Conservation (phyloP, 805 yeast genomes). For the Yarrowia osloensis region DNA sequence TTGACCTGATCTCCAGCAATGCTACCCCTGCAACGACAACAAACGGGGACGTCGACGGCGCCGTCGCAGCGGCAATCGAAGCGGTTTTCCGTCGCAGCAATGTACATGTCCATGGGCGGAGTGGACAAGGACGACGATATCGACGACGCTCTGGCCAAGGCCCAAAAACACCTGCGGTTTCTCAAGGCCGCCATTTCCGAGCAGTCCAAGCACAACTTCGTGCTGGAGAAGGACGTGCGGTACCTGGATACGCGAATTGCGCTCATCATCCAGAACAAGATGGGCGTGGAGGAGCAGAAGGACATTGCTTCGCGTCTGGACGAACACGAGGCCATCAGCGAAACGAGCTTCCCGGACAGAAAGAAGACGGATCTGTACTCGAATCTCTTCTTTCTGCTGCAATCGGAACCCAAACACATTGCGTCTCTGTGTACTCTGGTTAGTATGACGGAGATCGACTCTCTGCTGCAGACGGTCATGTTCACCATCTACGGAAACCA, state of each 20-base stretch:
- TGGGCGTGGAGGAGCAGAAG: slow-evolving; percentile 44
- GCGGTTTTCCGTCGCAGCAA: slow-evolving; percentile 43
- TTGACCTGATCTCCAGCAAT: background rate
- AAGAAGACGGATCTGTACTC: slow-evolving; percentile 42
- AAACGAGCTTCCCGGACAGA: slow-evolving; percentile 39
- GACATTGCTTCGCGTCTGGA: slow-evolving; percentile 43
- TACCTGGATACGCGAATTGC: slow-evolving; percentile 46
- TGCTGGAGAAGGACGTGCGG: slow-evolving; percentile 45
- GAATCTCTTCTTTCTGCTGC: slow-evolving; percentile 44
- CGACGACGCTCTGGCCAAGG: slow-evolving; percentile 42
- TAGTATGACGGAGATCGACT: slow-evolving; percentile 44
- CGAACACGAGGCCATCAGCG: slow-evolving; percentile 32
- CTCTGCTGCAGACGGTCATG: slow-evolving; percentile 46
- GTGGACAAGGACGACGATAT: slow-evolving; percentile 43
- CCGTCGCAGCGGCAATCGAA: slow-evolving; percentile 38
- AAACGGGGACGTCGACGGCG: slow-evolving; percentile 24
- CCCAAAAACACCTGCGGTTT: slow-evolving; percentile 41
- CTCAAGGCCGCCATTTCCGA: slow-evolving; percentile 44
- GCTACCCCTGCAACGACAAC: slow-evolving; percentile 26
- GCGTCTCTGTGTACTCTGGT: slow-evolving; percentile 42
- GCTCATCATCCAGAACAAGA: slow-evolving; percentile 44
- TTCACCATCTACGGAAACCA: slow-evolving; percentile 48
- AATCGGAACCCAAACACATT: slow-evolving; percentile 45
- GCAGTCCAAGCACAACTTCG: slow-evolving; percentile 44
- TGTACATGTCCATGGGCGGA: slow-evolving; percentile 43